Percentiles rank a stretch among this genome's conserved stretches.
phyloP scores from a whole-genome alignment of 2,329 filamentous ascomycete genomes.

The Monilinia fructigena region DNA sequence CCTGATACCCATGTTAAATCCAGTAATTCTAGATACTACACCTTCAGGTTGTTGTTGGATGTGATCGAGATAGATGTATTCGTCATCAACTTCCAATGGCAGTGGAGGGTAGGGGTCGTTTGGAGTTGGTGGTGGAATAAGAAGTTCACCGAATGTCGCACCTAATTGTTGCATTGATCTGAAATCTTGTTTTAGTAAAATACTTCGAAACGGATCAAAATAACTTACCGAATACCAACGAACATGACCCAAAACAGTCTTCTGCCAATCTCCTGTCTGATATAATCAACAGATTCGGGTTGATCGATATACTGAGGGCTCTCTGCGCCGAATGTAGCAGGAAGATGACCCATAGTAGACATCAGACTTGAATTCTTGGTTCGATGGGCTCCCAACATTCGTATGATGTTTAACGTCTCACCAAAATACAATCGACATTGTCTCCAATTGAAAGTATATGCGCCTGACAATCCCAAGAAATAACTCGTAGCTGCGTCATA shows the following conservation, averaged over 20 bases:
- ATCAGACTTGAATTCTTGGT: conserved; percentile 45
- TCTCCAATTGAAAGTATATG: conserved; percentile 67
- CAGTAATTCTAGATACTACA: conserved; percentile 67
- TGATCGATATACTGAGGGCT: conserved; percentile 20
- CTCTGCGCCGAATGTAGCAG: conserved; percentile 32
- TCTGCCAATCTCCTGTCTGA: conserved; percentile 71
- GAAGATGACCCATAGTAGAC: conserved; percentile 31
- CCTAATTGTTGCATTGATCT: conserved; percentile 79
- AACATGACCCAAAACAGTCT: conserved; percentile 84
- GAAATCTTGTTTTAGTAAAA: not conserved
- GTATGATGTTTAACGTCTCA: conserved; percentile 68
- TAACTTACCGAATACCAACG: conserved; percentile 62
- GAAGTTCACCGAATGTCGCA: conserved; percentile 66
- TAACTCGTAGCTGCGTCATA: conserved; percentile 73
- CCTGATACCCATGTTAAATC: conserved; percentile 76
- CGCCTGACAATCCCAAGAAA: conserved; percentile 65
- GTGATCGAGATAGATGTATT: conserved; percentile 70
- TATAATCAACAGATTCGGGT: conserved; percentile 53
- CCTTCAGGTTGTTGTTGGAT: conserved; percentile 69
- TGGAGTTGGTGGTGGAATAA: conserved; percentile 73
- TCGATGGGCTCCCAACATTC: conserved; percentile 65
- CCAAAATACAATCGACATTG: conserved; percentile 68
- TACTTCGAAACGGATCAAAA: not conserved
- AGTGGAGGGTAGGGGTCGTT: conserved; percentile 75
- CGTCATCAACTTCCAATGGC: conserved; percentile 80